Evolutionary conservation across 2,329 filamentous ascomycete genomes (phyloP), one percentile per base, ranked within the genome.

Genomic region (Calonectria hawksworthii): DNA sequence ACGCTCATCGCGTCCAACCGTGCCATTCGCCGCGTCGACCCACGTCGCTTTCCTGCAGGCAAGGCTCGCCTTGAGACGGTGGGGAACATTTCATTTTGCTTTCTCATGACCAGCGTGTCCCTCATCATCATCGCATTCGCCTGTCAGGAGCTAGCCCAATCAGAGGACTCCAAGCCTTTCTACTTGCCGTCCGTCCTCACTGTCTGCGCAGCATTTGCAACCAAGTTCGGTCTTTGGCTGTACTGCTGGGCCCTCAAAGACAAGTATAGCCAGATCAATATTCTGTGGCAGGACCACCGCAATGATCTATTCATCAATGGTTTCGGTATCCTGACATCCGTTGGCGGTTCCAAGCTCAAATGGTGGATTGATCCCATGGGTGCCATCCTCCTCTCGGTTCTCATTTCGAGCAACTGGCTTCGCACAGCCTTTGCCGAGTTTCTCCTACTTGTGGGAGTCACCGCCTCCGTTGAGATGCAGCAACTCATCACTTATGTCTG

Each of bases 251-350:
- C 95, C 6, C 86, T 99, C 81, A 93, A 96, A 79, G 93, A 98
- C 87, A 94, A 95, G 81, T 98, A 99, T 88, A 95, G 93, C 75
- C 96, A 98, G 85, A 92, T 98, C 77, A 92, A 94, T 72, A 98
- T 98, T 83, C 88, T 99, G 18, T 98, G 96, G 96, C 95, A 98
- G 85, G 96, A 99, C 82, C 97, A 99, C 87, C 93, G 97, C 75
- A 99, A 99, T 83, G 97, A 99, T 83, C 89, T 99, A n/a, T 89
- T 98, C 81, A 95, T 99, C 90, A 99, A 99, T 84, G 95, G 95
- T 69, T 95, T 98, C 79, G 96, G 94, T 91, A 93, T 99, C 77
- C 86, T 98, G 70, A 98, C 96, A 1, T 96, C 94, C 3, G 93
- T 98, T n/a, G 95, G 95, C 70, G 97, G 97, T 41, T 92, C 93